Evolutionary conservation across 1,284 basidiomycete genomes (phyloP), one percentile per base, ranked within the genome.

Genomic region (Malassezia dermatis): DNA sequence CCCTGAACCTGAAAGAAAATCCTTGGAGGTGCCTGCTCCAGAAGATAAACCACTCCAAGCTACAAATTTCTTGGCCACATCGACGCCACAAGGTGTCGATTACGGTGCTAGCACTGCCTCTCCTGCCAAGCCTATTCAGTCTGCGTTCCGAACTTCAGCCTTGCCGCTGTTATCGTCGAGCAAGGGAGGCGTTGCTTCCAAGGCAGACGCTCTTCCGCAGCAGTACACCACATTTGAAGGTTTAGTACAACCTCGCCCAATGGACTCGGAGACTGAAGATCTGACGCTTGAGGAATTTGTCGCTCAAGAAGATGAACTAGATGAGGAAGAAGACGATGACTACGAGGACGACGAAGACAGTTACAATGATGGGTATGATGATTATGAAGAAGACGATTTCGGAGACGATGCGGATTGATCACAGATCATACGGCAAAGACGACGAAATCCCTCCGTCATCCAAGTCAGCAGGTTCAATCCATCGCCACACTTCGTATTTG

Each of bases 401-500:
- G 49, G 40, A 5, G 48, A 51, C 10, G 41, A 50, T 8, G 53
- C 37, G 11, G 54, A 50, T 1, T 41, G 24, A 23, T 46, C 23
- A 37, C 11, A 39, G 23, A 6, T 34, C 44, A 28, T 34, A 34
- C 8, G 44, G 30, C 17, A 31, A 42, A n/a, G 24, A 15, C 12
- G 41, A 3, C 24, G 41, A 27, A 11, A 27, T 12, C 3, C 13
- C 12, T 17, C 12, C 13, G 10, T 42, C 26, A 17, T 24, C 35
- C 8, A 51, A 35, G 1, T 24, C 31, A 15, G 28, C 24, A 1
- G 54, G 48, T 19, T 46, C 51, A 11, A 63, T 61, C 73, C 71
- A 76, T 26, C 70, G 53, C 73, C 75, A 77, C 8, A 76, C 76
- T 28, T 75, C 70, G 48, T 75, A 77, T 28, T 59, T 57, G 51